phyloP scores from a whole-genome alignment of 352 stramenopile genomes.

The Phytophthora tubulina region DNA sequence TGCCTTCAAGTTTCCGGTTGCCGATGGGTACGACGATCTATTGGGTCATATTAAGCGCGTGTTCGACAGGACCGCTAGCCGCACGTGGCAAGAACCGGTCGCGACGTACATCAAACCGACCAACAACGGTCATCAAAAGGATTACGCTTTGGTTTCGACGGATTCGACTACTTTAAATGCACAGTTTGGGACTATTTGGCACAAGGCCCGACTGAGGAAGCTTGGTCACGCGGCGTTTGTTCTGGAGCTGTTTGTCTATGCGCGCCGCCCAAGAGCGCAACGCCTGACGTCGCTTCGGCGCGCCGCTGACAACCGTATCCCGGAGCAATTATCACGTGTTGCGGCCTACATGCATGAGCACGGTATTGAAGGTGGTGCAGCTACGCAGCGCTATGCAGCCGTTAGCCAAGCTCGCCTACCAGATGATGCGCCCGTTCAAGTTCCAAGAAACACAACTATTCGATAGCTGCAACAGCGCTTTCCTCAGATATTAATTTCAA shows the following conservation, averaged over 20 bases:
- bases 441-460: background rate
- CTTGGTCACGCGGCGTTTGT: slow-evolving; percentile 8
- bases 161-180: background rate
- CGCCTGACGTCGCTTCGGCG: slow-evolving; percentile 8
- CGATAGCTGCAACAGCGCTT: background rate
- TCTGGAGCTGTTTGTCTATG: slow-evolving; percentile 1
- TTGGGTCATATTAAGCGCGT: no score
- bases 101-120: background rate
- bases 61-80: no score
- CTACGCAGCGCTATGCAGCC: background rate
- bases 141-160: background rate
- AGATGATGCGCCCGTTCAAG: background rate
- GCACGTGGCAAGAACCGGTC: no score
- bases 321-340: slow-evolving; percentile 9
- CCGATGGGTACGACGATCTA: no score
- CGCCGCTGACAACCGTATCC: slow-evolving; percentile 2
- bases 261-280: background rate
- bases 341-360: slow-evolving; percentile 4
- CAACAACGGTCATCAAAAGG: background rate
- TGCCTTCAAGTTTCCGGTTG: no score
- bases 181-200: background rate
- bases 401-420: background rate
- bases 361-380: slow-evolving; percentile 1
- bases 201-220: background rate
- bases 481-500: no score